Conservation (phyloP, 1,284 basidiomycete species). For the Ustilago vetiveriae region DNA sequence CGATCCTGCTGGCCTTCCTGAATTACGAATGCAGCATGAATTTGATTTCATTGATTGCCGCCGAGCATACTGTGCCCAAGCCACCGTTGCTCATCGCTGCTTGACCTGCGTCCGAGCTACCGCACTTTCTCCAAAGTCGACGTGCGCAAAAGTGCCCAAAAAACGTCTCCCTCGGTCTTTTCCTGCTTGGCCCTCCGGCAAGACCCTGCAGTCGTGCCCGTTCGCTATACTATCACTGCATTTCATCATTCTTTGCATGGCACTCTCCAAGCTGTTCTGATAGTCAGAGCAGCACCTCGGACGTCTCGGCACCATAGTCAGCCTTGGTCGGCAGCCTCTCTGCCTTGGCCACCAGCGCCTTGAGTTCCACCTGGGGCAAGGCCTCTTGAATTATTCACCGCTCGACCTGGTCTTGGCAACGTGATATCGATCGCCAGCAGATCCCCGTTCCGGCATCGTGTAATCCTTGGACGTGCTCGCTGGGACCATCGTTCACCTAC, state of each 20-base stretch:
- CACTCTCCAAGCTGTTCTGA: neutral
- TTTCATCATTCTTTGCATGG: too few relatives aligned
- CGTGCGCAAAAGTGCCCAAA: neutral
- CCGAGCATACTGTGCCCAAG: neutral
- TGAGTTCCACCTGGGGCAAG: neutral
- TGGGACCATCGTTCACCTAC: too few relatives aligned
- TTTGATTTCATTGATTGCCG: too few relatives aligned
- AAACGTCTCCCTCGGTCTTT: slow-evolving; percentile 3
- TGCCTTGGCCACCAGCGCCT: too few relatives aligned
- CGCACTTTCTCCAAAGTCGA: neutral
- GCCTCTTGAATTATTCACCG: too few relatives aligned
- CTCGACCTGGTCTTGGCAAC: neutral
- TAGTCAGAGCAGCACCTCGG: neutral
- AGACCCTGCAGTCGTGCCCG: slow-evolving; percentile 10
- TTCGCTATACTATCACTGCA: neutral
- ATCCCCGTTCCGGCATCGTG: neutral
- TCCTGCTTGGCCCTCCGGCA: slow-evolving; percentile 6
- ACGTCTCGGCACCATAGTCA: neutral
- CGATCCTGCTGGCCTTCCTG: too few relatives aligned
- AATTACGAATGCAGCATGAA: too few relatives aligned
- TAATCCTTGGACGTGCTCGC: neutral
- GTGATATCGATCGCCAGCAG: neutral
- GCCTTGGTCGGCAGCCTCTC: neutral
- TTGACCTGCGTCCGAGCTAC: neutral
- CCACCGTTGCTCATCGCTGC: neutral